Percentiles rank a stretch among this genome's conserved stretches.
Evolutionary conservation across 768 basidiomycete genomes (phyloP).

Genomic region (Phylloporus rhodoxanthus): DNA sequence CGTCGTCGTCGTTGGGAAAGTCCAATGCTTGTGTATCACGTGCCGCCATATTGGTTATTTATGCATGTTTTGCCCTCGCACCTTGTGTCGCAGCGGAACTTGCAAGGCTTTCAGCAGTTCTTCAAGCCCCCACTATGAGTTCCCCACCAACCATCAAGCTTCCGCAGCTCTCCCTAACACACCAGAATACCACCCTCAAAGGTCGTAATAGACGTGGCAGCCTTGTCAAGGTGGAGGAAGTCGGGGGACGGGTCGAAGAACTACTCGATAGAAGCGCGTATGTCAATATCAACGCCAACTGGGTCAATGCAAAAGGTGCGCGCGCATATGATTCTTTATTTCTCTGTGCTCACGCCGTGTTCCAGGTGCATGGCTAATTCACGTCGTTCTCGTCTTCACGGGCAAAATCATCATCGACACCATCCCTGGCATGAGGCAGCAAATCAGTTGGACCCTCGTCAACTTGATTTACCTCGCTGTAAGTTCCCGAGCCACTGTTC

Average conservation of each 20-base stretch:
- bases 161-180: conserved; percentile 37
- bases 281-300: conserved; percentile 82
- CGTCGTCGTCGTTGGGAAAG: neutral
- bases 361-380: conserved; percentile 95
- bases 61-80: conserved; percentile 6
- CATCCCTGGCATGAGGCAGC: conserved; percentile 88
- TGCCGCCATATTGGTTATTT: conserved; percentile 9
- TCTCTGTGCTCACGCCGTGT: conserved; percentile 3
- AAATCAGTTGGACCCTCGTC: conserved; percentile 92
- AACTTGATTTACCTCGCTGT: conserved; percentile 89
- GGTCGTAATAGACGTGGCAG: conserved; percentile 61
- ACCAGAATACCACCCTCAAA: conserved; percentile 30
- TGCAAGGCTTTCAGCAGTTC: neutral
- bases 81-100: neutral
- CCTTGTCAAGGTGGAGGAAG: conserved; percentile 80
- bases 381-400: conserved; percentile 83
- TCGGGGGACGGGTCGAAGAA: conserved; percentile 70
- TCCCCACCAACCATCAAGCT: conserved; percentile 51
- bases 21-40: conserved; percentile 10
- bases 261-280: conserved; percentile 74
- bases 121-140: conserved; percentile 35
- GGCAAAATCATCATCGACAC: conserved; percentile 93
- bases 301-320: conserved; percentile 89
- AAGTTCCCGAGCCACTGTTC: conserved; percentile 24
- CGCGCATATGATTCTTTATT: conserved; percentile 5